Conservation (phyloP, 768 basidiomycete species). For the Leccinum broughii region DNA sequence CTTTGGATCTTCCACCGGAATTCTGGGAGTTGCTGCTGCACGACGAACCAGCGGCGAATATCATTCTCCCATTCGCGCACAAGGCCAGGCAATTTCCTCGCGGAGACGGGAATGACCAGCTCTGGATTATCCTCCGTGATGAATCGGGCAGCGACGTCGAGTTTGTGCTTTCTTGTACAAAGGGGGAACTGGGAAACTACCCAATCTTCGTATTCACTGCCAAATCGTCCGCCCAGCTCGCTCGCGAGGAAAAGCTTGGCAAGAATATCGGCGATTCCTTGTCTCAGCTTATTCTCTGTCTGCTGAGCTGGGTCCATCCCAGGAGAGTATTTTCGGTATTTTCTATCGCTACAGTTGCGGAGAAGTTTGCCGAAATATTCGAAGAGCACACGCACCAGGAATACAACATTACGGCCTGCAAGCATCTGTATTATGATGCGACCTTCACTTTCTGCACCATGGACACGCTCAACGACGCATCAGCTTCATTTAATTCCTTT, state of each 20-base stretch:
- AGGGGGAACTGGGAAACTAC: slow-evolving; percentile 55
- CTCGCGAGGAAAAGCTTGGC: slow-evolving; percentile 10
- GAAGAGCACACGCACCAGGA: slow-evolving; percentile 36
- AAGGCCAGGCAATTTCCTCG: slow-evolving; percentile 22
- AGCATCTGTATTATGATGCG: slow-evolving; percentile 61
- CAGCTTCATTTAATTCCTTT: background rate
- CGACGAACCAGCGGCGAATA: slow-evolving; percentile 39
- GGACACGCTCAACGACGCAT: slow-evolving; percentile 35
- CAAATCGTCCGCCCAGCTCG: slow-evolving; percentile 41
- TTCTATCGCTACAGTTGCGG: slow-evolving; percentile 48
- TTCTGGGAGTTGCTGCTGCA: slow-evolving; percentile 34
- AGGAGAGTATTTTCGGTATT: slow-evolving; percentile 67
- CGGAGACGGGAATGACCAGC: slow-evolving; percentile 10
- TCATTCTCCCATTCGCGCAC: slow-evolving; percentile 41
- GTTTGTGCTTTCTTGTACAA: slow-evolving; percentile 61
- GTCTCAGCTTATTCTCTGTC: slow-evolving; percentile 38
- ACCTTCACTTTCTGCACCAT: slow-evolving; percentile 56
- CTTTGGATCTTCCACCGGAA: background rate
- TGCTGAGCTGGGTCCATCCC: slow-evolving; percentile 37
- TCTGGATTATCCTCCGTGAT: slow-evolving; percentile 35
- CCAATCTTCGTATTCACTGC: slow-evolving; percentile 65
- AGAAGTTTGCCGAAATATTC: slow-evolving; percentile 46
- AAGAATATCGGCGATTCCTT: slow-evolving; percentile 43
- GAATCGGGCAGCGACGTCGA: slow-evolving; percentile 11
- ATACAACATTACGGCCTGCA: slow-evolving; percentile 25